Evolutionary conservation across 2,329 filamentous ascomycete species (phyloP), one percentile per base, ranked within the genome.

Genomic region (Seiridium unicorne): DNA sequence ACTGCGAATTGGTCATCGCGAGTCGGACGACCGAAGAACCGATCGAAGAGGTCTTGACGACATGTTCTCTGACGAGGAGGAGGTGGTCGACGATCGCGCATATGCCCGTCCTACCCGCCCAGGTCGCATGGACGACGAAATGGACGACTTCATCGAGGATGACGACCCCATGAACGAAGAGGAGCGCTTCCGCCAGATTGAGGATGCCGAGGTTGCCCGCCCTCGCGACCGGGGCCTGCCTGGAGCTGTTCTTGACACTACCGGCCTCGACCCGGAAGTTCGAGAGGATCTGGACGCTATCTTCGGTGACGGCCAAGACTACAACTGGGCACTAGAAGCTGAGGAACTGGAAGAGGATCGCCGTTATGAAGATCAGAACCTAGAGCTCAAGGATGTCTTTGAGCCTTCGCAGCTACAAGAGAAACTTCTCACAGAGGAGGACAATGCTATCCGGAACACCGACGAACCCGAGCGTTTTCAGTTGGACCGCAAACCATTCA

Each of bases 361-460:
- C 60, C 83, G 90, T 65, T 85, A 88, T 61, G 90, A 92, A 63
- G 91, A 96, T 65, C 91, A 93, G 69, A 89, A 89, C 49, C 86
- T 98, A 47, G 92, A 97, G 75, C 85, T 99, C 63, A 97, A 98
- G 78, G 94, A 99, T 72, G 94, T 99, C 55, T 99, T 99, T 69
- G 95, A 99, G 76, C 95, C 95, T 0, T 96, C 93, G 3, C 93
- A 99, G 73, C 84, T 99, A 44, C 89, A 90, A 60, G 95, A 99
- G 77, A 94, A 92, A 77, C 90, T 98, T 74, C 85, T 99, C 67
- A 99, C 95, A 7, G 95, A 98, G 60, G 93, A 93, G 64, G 95
- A 99, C 74, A 96, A 98, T 73, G 80, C 87, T 60, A 97, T 99
- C 65, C 91, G 95, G 54, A 87, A 89, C 70, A 88, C 86, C 26